phyloP scores from a whole-genome alignment of 2,329 filamentous ascomycete species.

The Curvularia lunata region DNA sequence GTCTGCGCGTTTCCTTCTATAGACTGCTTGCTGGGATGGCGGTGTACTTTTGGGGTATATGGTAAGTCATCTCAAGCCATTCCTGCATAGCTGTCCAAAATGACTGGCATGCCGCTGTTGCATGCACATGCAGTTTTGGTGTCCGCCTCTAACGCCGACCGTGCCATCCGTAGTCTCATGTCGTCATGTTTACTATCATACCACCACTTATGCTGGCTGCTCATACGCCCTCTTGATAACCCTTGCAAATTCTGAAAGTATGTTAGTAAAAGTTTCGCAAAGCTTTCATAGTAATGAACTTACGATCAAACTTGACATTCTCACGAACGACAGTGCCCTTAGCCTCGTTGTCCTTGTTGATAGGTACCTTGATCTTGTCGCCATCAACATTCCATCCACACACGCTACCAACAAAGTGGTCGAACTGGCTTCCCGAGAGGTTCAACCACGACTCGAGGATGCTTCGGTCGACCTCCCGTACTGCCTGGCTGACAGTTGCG shows the following conservation, averaged over 20 bases:
- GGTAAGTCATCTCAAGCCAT: conserved; percentile 15
- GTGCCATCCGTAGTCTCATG: conserved; percentile 24
- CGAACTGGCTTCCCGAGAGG: conserved; percentile 55
- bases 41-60: conserved; percentile 28
- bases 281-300: conserved; percentile 27
- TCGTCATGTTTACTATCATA: conserved; percentile 15
- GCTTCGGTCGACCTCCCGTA: conserved; percentile 68
- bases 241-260: conserved; percentile 41
- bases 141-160: conserved; percentile 22
- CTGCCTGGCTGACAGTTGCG: conserved; percentile 83
- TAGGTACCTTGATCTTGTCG: conserved; percentile 73
- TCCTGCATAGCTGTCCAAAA: conserved; percentile 16
- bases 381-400: conserved; percentile 85
- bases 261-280: conserved; percentile 19
- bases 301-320: conserved; percentile 85
- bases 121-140: conserved; percentile 17
- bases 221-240: conserved; percentile 48
- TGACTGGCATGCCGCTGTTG: conserved; percentile 12
- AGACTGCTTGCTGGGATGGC: conserved; percentile 11
- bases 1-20: conserved; percentile 3
- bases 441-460: conserved; percentile 60
- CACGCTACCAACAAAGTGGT: conserved; percentile 57
- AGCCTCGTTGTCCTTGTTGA: conserved; percentile 90
- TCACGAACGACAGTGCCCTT: conserved; percentile 95
- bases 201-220: conserved; percentile 44